Percentiles rank a stretch among this genome's conserved stretches.
phyloP scores from a whole-genome alignment of 768 basidiomycete species.

The Daedaleopsis nitida region DNA sequence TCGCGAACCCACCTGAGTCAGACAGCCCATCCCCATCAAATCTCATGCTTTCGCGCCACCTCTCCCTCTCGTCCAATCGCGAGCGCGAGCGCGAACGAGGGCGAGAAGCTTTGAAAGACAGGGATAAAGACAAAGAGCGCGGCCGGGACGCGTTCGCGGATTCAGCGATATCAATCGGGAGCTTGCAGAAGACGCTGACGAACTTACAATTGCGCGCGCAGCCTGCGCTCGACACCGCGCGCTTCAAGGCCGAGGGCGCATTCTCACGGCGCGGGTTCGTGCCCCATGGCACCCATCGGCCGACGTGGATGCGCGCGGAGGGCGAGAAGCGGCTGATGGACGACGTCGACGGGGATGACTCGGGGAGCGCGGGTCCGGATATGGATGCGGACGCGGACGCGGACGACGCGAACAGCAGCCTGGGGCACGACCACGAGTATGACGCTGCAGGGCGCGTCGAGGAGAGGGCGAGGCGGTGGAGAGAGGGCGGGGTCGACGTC shows the following conservation, averaged over 20 bases:
- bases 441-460: slow-evolving; percentile 17
- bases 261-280: slow-evolving; percentile 63
- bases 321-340: slow-evolving; percentile 42
- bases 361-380: slow-evolving; percentile 21
- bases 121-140: slow-evolving; percentile 15
- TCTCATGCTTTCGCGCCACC: slow-evolving; percentile 38
- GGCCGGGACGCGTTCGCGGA: slow-evolving; percentile 25
- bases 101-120: background rate
- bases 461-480: slow-evolving; percentile 18
- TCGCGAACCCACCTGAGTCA: slow-evolving; percentile 14
- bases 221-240: slow-evolving; percentile 60
- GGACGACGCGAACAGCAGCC: slow-evolving; percentile 27
- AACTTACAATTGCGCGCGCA: slow-evolving; percentile 44
- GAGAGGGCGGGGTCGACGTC: slow-evolving; percentile 18
- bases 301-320: slow-evolving; percentile 33
- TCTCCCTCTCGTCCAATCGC: slow-evolving; percentile 36
- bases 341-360: slow-evolving; percentile 35
- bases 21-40: slow-evolving; percentile 20
- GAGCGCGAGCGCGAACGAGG: slow-evolving; percentile 10
- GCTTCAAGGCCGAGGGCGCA: slow-evolving; percentile 75
- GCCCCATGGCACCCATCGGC: slow-evolving; percentile 29
- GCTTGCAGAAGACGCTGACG: slow-evolving; percentile 47
- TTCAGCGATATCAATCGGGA: slow-evolving; percentile 40
- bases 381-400: slow-evolving; percentile 24
- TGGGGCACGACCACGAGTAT: slow-evolving; percentile 7